Conservation (phyloP, 371 early-diverging fungal genomes). For the Rhizopus microsporus region DNA sequence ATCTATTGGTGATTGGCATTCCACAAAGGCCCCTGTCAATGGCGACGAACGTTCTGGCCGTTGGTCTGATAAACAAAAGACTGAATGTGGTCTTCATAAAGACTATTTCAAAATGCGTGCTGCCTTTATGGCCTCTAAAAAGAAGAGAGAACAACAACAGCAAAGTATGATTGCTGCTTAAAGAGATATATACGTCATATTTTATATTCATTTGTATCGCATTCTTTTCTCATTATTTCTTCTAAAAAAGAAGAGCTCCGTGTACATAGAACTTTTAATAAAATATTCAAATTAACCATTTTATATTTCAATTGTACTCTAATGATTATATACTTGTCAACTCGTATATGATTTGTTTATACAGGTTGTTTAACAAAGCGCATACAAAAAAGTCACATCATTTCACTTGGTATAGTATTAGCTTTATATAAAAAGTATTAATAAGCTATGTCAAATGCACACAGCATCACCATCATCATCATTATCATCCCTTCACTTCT, state of each 20-base stretch:
- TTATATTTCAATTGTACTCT: too few relatives aligned
- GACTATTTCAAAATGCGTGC: slow-evolving; percentile 92
- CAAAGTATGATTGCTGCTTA: slow-evolving; percentile 21
- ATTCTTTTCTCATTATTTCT: not conserved
- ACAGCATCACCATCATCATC: too few relatives aligned
- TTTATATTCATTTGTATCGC: not conserved
- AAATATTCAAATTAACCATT: too few relatives aligned
- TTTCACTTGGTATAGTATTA: too few relatives aligned
- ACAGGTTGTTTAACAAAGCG: too few relatives aligned
- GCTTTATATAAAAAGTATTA: too few relatives aligned
- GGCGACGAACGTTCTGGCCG: slow-evolving; percentile 89
- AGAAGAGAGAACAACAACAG: slow-evolving; percentile 42
- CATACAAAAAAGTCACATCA: too few relatives aligned
- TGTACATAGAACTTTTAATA: not conserved
- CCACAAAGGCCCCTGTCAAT: slow-evolving; percentile 72
- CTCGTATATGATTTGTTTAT: too few relatives aligned
- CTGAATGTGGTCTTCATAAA: slow-evolving; percentile 94
- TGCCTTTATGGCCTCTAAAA: slow-evolving; percentile 57
- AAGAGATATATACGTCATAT: not conserved
- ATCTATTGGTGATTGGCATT: slow-evolving; percentile 93
- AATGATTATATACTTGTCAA: too few relatives aligned
- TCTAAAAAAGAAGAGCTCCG: not conserved
- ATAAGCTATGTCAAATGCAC: too few relatives aligned
- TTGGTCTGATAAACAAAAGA: slow-evolving; percentile 87
- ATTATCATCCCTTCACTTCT: too few relatives aligned